These are phyloP conservation scores for Nicotiana tabacum DNA, from an alignment of 257 asterid genomes.

Conservation along the genomic window DNA sequence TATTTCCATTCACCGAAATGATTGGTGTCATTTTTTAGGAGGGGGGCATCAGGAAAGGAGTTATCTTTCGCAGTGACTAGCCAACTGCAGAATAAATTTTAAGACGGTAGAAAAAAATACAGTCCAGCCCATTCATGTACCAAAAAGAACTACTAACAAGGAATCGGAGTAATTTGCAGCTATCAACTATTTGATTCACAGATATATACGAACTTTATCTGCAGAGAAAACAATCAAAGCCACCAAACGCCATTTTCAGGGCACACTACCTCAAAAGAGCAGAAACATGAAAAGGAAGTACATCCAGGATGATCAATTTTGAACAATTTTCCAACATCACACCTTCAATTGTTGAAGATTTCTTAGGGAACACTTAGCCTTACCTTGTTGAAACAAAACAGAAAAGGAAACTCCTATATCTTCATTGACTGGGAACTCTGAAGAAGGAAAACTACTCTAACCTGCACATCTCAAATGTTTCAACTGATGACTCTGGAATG, in stretches of 20 bases:
- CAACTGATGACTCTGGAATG: neutral
- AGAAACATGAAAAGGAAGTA: neutral
- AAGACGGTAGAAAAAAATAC: neutral
- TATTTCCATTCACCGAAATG: neutral
- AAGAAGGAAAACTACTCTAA: constrained; percentile 3
- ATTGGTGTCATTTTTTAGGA: neutral
- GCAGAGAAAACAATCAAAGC: neutral
- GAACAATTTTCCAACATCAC: constrained; percentile 3
- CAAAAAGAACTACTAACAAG: neutral
- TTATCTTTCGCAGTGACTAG: too few species aligned
- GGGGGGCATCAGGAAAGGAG: neutral
- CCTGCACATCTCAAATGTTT: neutral
- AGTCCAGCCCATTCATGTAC: constrained; percentile 2
- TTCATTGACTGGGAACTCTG: neutral
- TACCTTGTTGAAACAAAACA: constrained; percentile 3
- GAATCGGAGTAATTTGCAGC: neutral
- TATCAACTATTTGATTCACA: neutral
- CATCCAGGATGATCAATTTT: neutral
- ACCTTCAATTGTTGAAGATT: neutral
- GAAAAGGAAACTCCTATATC: neutral
- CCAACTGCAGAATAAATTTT: neutral
- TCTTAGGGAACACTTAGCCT: neutral
- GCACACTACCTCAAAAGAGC: neutral
- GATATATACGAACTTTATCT: neutral
- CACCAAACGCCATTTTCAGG: neutral